Conservation (phyloP, 805 yeast species). For the Saturnispora halmiae region DNA sequence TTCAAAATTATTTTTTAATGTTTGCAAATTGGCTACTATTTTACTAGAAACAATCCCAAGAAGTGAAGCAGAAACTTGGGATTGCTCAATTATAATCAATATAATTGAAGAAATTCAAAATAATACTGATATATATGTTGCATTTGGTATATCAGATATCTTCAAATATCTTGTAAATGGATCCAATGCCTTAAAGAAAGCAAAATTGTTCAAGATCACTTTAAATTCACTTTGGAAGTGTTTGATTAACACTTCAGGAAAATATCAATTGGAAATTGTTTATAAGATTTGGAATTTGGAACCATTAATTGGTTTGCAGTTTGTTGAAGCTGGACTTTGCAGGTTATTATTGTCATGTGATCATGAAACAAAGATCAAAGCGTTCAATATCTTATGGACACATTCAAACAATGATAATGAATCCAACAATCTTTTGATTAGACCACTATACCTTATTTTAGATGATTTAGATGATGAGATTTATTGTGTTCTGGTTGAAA, state of each 20-base stretch:
- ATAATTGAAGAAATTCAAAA: conserved; percentile 22
- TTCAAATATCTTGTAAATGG: conserved; percentile 30
- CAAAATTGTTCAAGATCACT: conserved; percentile 33
- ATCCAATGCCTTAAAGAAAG: conserved; percentile 28
- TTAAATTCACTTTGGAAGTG: conserved; percentile 47
- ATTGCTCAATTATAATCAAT: conserved; percentile 21
- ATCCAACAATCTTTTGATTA: conserved; percentile 38
- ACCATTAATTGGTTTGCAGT: conserved; percentile 39
- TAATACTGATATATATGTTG: conserved; percentile 22
- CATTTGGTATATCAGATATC: conserved; percentile 37
- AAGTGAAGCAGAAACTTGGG: conserved; percentile 22
- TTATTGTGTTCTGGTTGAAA: conserved; percentile 33
- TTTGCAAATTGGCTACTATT: conserved; percentile 29
- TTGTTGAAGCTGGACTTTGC: conserved; percentile 67
- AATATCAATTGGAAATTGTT: conserved; percentile 63
- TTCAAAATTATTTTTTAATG: conserved; percentile 22
- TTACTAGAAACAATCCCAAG: conserved; percentile 41
- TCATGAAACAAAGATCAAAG: conserved; percentile 37
- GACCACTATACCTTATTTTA: conserved; percentile 59
- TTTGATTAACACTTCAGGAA: conserved; percentile 40
- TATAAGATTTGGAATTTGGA: conserved; percentile 55
- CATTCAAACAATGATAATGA: conserved; percentile 50
- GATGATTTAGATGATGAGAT: conserved; percentile 50
- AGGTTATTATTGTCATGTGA: conserved; percentile 39
- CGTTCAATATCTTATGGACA: conserved; percentile 64